These are phyloP conservation scores for Hura crepitans DNA, from an alignment of 441 rosid genomes.

Conservation along the genomic window DNA sequence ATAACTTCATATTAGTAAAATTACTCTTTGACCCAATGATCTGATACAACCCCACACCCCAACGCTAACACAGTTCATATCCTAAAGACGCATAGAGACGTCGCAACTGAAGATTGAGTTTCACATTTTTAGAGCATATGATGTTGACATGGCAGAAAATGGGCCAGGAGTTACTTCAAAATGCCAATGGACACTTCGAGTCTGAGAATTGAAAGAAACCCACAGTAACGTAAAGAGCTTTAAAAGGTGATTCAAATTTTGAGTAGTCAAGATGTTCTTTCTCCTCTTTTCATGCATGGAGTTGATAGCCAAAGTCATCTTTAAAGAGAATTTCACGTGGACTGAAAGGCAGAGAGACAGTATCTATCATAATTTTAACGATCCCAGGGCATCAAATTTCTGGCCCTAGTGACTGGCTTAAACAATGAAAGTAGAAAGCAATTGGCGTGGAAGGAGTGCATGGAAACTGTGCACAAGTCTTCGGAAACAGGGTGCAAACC, in stretches of 20 bases:
- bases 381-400: neutral
- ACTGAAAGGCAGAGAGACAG: constrained; percentile 3
- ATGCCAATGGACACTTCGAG: neutral
- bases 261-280: neutral
- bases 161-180: neutral
- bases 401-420: too few species aligned
- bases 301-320: neutral
- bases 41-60: too few species aligned
- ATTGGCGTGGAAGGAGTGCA: neutral
- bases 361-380: constrained; percentile 8
- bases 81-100: too few species aligned
- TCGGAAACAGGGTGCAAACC: neutral
- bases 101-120: too few species aligned
- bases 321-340: neutral
- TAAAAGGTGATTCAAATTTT: neutral
- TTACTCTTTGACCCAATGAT: too few species aligned
- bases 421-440: neutral
- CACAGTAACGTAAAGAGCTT: neutral
- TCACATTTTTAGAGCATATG: too few species aligned
- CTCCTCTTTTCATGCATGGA: neutral
- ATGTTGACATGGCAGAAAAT: too few species aligned
- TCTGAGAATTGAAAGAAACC: neutral
- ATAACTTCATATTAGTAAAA: too few species aligned
- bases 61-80: too few species aligned
- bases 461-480: neutral